Conservation (phyloP, 176 grass and related monocot species). For the Urochloa ruziziensis region DNA sequence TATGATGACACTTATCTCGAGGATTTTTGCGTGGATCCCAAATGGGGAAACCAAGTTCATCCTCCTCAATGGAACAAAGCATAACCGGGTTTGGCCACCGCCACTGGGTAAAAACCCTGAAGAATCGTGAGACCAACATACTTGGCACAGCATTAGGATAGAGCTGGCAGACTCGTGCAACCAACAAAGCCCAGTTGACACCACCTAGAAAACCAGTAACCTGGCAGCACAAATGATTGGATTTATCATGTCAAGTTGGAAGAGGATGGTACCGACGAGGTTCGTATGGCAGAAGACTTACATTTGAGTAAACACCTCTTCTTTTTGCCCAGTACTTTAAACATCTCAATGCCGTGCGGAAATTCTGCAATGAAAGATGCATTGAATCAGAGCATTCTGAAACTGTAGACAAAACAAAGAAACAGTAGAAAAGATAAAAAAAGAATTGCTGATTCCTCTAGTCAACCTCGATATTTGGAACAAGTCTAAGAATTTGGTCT, state of each 20-base stretch:
- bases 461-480: conserved; percentile 84
- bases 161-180: conserved; percentile 84
- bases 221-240: conserved; percentile 29
- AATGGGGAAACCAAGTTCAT: conserved; percentile 83
- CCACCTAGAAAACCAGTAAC: conserved; percentile 97
- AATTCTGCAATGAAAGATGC: conserved; percentile 57
- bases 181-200: conserved; percentile 93
- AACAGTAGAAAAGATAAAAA: neutral
- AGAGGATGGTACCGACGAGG: neutral
- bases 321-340: conserved; percentile 91
- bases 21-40: conserved; percentile 96
- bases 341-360: conserved; percentile 78
- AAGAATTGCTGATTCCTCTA: neutral
- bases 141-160: conserved; percentile 94
- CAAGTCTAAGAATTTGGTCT: conserved; percentile 92
- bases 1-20: conserved; percentile 78
- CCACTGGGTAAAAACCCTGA: conserved; percentile 93
- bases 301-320: conserved; percentile 95
- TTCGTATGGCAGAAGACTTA: conserved; percentile 19
- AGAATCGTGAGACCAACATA: conserved; percentile 93
- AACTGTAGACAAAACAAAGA: conserved; percentile 14
- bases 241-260: neutral
- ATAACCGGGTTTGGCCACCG: conserved; percentile 94
- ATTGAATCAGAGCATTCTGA: conserved; percentile 1
- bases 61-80: conserved; percentile 87